phyloP scores from a whole-genome alignment of 176 grass and related monocot genomes.

The Cocos nucifera region DNA sequence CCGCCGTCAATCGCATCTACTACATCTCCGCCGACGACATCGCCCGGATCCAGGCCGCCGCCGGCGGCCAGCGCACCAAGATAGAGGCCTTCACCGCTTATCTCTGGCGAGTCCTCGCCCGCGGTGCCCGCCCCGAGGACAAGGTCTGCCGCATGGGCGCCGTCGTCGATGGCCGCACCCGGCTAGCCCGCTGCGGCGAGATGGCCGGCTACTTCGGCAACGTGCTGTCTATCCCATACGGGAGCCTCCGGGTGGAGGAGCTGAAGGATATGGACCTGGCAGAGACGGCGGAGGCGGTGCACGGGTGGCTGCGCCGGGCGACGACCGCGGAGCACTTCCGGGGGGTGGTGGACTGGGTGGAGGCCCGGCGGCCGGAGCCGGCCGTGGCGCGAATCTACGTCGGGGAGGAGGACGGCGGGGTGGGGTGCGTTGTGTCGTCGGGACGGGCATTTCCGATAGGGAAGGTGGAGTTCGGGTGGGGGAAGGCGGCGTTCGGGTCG shows the following conservation, averaged over 20 bases:
- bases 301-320: constrained; percentile 33
- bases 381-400: constrained; percentile 32
- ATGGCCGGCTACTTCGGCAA: constrained; percentile 66
- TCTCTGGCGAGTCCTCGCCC: constrained; percentile 48
- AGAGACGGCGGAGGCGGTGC: constrained; percentile 46
- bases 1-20: constrained; percentile 51
- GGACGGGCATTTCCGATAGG: constrained; percentile 34
- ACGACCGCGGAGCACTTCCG: constrained; percentile 45
- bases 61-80: constrained; percentile 32
- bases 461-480: constrained; percentile 48
- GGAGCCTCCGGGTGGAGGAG: constrained; percentile 8
- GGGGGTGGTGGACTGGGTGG: constrained; percentile 45
- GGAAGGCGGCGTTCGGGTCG: constrained; percentile 40
- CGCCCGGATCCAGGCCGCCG: constrained; percentile 15
- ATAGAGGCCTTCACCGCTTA: constrained; percentile 57
- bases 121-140: constrained; percentile 9
- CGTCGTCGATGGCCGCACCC: constrained; percentile 50
- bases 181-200: constrained; percentile 10
- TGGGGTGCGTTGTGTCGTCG: constrained; percentile 46
- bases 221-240: constrained; percentile 56
- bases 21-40: constrained; percentile 33
- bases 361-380: constrained; percentile 36
- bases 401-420: constrained; percentile 10
- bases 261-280: constrained; percentile 23
- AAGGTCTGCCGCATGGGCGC: constrained; percentile 54